A percentile compares a stretch with the other conserved stretches of the same genome.
These are phyloP conservation scores for Gleditsia sinensis DNA, from an alignment of 306 rosid genomes.

Conservation along the genomic window DNA sequence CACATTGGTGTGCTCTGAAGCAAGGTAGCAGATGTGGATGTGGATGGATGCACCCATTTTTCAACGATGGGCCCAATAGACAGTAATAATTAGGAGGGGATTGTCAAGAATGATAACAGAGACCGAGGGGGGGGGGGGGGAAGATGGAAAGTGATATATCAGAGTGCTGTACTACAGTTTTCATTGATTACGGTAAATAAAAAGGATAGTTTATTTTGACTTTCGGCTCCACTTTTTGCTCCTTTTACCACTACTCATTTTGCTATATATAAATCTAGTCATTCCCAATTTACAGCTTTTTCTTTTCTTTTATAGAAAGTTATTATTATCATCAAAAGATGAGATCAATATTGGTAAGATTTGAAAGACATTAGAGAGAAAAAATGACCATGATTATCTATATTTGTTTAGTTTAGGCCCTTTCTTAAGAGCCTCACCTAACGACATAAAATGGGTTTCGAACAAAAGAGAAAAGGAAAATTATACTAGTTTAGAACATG, in stretches of 20 bases:
- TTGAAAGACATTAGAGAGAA: neutral
- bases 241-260: neutral
- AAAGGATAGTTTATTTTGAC: slow-evolving; percentile 21
- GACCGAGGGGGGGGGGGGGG: no score
- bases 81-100: slow-evolving; percentile 2
- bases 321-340: neutral
- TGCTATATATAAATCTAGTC: neutral
- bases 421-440: no score
- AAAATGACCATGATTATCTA: neutral
- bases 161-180: slow-evolving; percentile 23
- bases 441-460: no score
- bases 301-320: neutral
- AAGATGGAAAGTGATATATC: slow-evolving; percentile 26
- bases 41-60: neutral
- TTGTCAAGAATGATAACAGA: slow-evolving; percentile 25
- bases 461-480: no score
- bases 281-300: neutral
- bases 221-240: slow-evolving; percentile 40
- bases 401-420: neutral
- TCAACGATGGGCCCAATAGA: neutral
- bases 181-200: slow-evolving; percentile 5
- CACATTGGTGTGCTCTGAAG: neutral
- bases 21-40: neutral
- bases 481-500: no score
- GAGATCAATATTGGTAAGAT: neutral